Conservation (phyloP, 148 eudicot species). For the Linanthus parryae region DNA sequence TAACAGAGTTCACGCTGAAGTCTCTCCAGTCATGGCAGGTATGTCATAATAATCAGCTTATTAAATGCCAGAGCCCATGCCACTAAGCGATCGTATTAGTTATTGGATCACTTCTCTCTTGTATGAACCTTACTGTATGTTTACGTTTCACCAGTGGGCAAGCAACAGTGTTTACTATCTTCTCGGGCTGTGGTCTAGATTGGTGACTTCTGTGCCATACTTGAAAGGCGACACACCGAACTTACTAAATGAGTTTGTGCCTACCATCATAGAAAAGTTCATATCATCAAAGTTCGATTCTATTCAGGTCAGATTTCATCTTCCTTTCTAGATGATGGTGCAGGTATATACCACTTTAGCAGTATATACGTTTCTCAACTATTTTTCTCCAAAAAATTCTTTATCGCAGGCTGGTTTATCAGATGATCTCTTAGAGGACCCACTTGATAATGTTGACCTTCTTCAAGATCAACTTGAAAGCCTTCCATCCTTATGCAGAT, state of each 20-base stretch:
- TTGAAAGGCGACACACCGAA: conserved; percentile 64
- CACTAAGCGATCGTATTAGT: conserved; percentile 3
- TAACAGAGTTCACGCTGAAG: conserved; percentile 57
- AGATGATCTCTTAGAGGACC: conserved; percentile 76
- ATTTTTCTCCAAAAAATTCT: conserved; percentile 1
- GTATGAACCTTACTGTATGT: conserved; percentile 4
- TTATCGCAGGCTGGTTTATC: conserved; percentile 47
- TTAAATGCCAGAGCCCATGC: background rate
- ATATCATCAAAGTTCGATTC: conserved; percentile 83
- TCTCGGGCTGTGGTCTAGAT: conserved; percentile 83
- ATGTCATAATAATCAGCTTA: conserved; percentile 4
- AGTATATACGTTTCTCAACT: background rate
- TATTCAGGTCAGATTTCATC: conserved; percentile 45
- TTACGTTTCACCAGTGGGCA: conserved; percentile 57
- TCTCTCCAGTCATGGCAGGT: conserved; percentile 77
- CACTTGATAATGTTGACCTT: conserved; percentile 81
- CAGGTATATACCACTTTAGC: background rate
- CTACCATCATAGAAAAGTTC: conserved; percentile 78
- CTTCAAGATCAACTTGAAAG: conserved; percentile 94
- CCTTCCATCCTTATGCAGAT: conserved; percentile 74
- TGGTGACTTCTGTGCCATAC: conserved; percentile 77
- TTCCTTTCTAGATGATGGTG: conserved; percentile 4
- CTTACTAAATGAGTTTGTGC: conserved; percentile 72
- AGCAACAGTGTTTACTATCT: conserved; percentile 91
- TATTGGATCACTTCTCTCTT: conserved; percentile 9